A percentile compares a stretch with the other conserved stretches of the same genome.
Conservation (phyloP, 1,284 basidiomycete genomes). For the Pseudomicrostroma phylloplanum region DNA sequence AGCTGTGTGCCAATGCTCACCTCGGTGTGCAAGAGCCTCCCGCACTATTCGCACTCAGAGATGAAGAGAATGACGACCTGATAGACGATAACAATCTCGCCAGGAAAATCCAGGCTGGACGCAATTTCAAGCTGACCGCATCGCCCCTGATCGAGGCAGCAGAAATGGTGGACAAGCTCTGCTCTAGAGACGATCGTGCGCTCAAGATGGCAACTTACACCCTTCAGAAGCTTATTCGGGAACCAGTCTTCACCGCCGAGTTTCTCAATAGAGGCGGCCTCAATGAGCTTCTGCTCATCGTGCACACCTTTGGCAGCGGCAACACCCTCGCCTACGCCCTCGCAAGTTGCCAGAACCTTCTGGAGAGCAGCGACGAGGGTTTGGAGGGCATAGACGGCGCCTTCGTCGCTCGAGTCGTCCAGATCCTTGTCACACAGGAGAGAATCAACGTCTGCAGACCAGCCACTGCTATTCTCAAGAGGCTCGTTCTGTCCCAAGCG, state of each 20-base stretch:
- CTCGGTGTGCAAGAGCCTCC: slow-evolving; percentile 76
- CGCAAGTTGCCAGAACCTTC: slow-evolving; percentile 71
- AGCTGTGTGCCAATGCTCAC: slow-evolving; percentile 53
- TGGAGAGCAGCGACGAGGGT: slow-evolving; percentile 51
- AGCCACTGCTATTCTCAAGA: slow-evolving; percentile 84
- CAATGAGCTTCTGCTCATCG: slow-evolving; percentile 32
- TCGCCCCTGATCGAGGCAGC: slow-evolving; percentile 73
- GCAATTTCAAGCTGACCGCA: slow-evolving; percentile 60
- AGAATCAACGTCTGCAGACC: slow-evolving; percentile 85
- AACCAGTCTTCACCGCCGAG: slow-evolving; percentile 77
- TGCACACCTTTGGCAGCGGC: slow-evolving; percentile 57
- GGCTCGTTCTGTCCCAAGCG: slow-evolving; percentile 58
- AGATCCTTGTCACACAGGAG: slow-evolving; percentile 59
- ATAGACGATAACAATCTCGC: slow-evolving; percentile 64
- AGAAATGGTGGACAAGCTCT: slow-evolving; percentile 70
- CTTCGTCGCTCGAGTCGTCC: slow-evolving; percentile 69
- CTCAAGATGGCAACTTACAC: slow-evolving; percentile 68
- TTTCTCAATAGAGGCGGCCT: slow-evolving; percentile 71
- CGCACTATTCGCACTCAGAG: slow-evolving; percentile 73
- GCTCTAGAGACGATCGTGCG: slow-evolving; percentile 59
- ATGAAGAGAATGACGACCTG: slow-evolving; percentile 71
- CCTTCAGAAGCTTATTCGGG: slow-evolving; percentile 79
- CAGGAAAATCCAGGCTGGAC: slow-evolving; percentile 39
- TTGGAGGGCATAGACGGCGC: slow-evolving; percentile 66
- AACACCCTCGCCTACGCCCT: slow-evolving; percentile 83